Conservation (phyloP, 805 yeast species). For the Wickerhamiella qilinensis region DNA sequence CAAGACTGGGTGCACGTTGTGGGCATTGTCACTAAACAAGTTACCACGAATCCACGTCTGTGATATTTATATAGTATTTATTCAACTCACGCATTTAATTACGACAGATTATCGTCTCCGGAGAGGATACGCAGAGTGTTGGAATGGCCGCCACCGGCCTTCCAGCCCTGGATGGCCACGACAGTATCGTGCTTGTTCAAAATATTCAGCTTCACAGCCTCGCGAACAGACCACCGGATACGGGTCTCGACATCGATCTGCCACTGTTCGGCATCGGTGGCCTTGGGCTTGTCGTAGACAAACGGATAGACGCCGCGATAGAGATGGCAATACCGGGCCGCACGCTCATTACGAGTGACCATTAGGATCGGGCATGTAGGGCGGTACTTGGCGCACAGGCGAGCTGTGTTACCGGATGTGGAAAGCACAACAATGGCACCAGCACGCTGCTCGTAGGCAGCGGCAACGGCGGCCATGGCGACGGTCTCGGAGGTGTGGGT, state of each 20-base stretch:
- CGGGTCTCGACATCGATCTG: conserved; percentile 91
- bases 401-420: conserved; percentile 88
- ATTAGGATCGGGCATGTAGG: conserved; percentile 94
- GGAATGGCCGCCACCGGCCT: conserved; percentile 97
- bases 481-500: conserved; percentile 90
- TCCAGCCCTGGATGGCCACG: conserved; percentile 96
- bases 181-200: conserved; percentile 75
- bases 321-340: conserved; percentile 92
- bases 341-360: conserved; percentile 88
- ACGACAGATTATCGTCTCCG: conserved; percentile 2
- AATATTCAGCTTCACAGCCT: conserved; percentile 77
- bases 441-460: conserved; percentile 90
- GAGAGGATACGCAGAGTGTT: conserved; percentile 77
- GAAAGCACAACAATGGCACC: conserved; percentile 94
- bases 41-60: too few species aligned
- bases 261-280: conserved; percentile 57
- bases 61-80: too few species aligned
- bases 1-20: not conserved
- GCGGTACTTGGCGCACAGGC: conserved; percentile 93
- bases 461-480: conserved; percentile 92
- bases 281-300: conserved; percentile 49
- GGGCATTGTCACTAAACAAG: not conserved
- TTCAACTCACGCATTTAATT: not conserved
- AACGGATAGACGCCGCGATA: conserved; percentile 99
- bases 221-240: conserved; percentile 80